Evolutionary conservation across 345 rosid genomes (phyloP).

Genomic region (Boechera retrofracta): DNA sequence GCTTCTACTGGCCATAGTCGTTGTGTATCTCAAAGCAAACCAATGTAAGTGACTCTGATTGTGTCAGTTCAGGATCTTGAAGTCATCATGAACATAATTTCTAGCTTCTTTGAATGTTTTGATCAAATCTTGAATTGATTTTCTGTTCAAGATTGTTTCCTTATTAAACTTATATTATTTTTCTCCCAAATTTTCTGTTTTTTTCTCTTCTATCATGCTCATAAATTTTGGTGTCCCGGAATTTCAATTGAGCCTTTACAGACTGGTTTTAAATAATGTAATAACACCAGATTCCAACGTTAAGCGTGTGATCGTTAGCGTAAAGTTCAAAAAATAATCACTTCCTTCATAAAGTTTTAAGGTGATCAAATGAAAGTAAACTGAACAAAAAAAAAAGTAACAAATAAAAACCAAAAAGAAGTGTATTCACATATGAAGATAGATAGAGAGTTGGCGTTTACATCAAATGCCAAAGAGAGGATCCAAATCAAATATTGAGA

Average conservation of each 20-base stretch:
- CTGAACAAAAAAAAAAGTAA: slow-evolving; percentile 15
- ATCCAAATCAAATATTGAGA: slow-evolving; percentile 2
- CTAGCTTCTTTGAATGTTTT: not conserved
- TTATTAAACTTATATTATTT: not conserved
- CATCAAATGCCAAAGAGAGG: slow-evolving; percentile 14
- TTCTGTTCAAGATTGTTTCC: not conserved
- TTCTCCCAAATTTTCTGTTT: not conserved
- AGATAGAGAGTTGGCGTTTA: not conserved
- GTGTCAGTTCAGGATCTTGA: not conserved
- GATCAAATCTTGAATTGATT: slow-evolving; percentile 7
- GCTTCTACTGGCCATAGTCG: slow-evolving; percentile 51
- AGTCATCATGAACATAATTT: not conserved
- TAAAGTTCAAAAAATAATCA: slow-evolving; percentile 9
- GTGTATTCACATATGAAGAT: slow-evolving; percentile 34
- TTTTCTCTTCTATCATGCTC: not conserved
- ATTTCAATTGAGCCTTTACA: too few species aligned
- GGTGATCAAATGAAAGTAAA: slow-evolving; percentile 21
- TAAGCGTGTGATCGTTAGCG: not conserved
- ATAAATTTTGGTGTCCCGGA: not conserved
- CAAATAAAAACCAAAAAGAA: slow-evolving; percentile 20
- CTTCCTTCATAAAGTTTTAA: not conserved
- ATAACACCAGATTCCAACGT: not conserved
- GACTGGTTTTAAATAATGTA: not conserved
- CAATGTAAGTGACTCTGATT: slow-evolving; percentile 16
- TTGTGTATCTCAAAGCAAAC: slow-evolving; percentile 42